Base-by-base conservation (phyloP, 495 filamentous ascomycete genomes). In the Ascodesmis nigricans region DNA sequence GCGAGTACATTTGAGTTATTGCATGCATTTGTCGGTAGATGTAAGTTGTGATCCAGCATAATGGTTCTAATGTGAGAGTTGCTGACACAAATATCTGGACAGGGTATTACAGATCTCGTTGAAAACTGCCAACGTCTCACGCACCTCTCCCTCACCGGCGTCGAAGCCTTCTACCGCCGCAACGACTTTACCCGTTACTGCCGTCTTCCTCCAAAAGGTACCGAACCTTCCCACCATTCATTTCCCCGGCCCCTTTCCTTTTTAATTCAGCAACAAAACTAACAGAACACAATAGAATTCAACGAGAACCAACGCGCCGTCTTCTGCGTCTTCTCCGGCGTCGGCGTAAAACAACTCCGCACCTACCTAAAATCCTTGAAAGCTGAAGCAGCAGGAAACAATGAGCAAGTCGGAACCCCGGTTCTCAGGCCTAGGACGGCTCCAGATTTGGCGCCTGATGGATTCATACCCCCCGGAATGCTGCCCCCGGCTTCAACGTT, bases 1-100 rank as follows among this genome's bases (percentile, higher is more conserved):
- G 57, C 61, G 90, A 35, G 87, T 99, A 6, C 90, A 99, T 64
- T 64, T 99, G 17, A 93, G 84, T 55, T 99, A 99, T 50, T 99
- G 90, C 55, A 69, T 72, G 15, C 66, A 76, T 39, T 49, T 97
- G 38, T 83, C 73, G 0, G 59, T 91, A 31, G 58, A 62, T 46
- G 87, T 91, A 67, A 58, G 76, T 52, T 36, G 10, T 11, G 13
- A 10, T n/a, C n/a, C n/a, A n/a, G n/a, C n/a, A n/a, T n/a, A n/a
- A n/a, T n/a, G n/a, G n/a, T n/a, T n/a, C n/a, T n/a, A n/a, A n/a
- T n/a, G n/a, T n/a, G n/a, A n/a, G 3, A 15, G 16, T 18, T 23
- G 13, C 11, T 14, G 10, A 29, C 34, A 0, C 15, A 4, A 11
- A 34, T n/a, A 31, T 19, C 32, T 21, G 8, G 29, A 40, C 42